phyloP scores from a whole-genome alignment of 2,329 filamentous ascomycete genomes.

The Xylariaceae sp. region DNA sequence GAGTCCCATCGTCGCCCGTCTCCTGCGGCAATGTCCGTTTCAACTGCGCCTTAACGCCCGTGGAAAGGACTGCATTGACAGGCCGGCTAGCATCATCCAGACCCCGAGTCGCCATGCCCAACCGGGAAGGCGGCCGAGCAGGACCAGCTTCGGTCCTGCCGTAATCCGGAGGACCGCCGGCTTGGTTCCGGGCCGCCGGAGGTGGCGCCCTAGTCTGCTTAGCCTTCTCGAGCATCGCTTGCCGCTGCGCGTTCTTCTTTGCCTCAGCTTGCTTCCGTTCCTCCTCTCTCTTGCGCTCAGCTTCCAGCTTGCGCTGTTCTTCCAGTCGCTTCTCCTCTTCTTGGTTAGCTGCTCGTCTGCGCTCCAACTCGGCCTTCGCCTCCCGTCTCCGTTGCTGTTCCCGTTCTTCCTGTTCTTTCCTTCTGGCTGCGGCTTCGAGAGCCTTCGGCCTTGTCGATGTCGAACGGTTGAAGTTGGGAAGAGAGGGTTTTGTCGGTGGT shows the following conservation, averaged over 20 bases:
- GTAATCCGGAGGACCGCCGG: slow-evolving; percentile 47
- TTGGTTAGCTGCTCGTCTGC: slow-evolving; percentile 62
- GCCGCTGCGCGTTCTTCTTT: slow-evolving; percentile 61
- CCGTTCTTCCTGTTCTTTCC: slow-evolving; percentile 79
- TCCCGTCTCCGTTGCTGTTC: slow-evolving; percentile 74
- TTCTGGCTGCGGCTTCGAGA: slow-evolving; percentile 69
- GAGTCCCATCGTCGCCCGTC: slow-evolving; percentile 50
- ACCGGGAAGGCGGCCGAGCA: slow-evolving; percentile 49
- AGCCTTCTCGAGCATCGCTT: slow-evolving; percentile 58
- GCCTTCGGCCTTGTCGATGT: slow-evolving; percentile 64
- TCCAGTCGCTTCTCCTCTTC: slow-evolving; percentile 61
- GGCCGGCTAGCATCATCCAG: slow-evolving; percentile 58
- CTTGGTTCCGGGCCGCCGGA: slow-evolving; percentile 52
- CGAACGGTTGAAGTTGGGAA: slow-evolving; percentile 60
- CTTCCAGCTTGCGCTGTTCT: slow-evolving; percentile 54
- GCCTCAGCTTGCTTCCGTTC: slow-evolving; percentile 59
- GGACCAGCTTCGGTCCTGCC: slow-evolving; percentile 35
- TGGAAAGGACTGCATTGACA: slow-evolving; percentile 54
- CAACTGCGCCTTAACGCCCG: slow-evolving; percentile 63
- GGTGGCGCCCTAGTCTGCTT: slow-evolving; percentile 61
- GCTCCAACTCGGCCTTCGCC: slow-evolving; percentile 74
- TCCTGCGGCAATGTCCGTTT: slow-evolving; percentile 71
- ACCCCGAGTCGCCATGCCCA: slow-evolving; percentile 48
- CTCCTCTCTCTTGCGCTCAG: slow-evolving; percentile 56
- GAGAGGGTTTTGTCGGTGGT: slow-evolving; percentile 52